A percentile compares a stretch with the other conserved stretches of the same genome.
These are phyloP conservation scores for Solanum microdontum DNA, from an alignment of 257 asterid species.

Conservation along the genomic window DNA sequence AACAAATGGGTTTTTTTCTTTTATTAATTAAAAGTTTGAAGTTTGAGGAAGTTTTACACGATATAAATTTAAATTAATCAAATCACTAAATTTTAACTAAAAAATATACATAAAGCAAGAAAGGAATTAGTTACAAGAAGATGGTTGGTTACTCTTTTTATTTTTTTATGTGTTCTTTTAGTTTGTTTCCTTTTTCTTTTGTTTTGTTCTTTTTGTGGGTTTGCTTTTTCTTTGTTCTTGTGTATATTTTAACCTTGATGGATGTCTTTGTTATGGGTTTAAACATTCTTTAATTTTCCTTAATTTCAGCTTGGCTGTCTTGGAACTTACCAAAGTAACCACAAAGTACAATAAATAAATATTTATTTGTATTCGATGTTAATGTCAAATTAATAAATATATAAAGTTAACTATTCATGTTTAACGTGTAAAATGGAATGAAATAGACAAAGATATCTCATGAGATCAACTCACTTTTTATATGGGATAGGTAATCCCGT, in stretches of 20 bases:
- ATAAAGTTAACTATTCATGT: background rate
- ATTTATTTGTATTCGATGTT: background rate
- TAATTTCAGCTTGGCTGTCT: background rate
- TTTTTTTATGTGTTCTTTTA: too few relatives aligned
- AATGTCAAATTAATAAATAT: background rate
- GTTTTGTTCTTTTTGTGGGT: too few relatives aligned
- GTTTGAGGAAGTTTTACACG: background rate
- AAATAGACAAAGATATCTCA: background rate
- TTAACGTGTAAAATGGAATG: background rate
- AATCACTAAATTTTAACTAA: too few relatives aligned
- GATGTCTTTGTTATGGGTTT: background rate
- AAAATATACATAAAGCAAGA: too few relatives aligned
- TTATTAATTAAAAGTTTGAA: too few relatives aligned
- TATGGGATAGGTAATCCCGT: background rate
- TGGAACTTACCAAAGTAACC: background rate
- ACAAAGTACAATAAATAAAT: background rate
- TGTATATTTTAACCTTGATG: background rate
- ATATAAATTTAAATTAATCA: too few relatives aligned
- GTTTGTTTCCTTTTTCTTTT: too few relatives aligned
- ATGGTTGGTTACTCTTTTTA: too few relatives aligned
- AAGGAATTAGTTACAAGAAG: too few relatives aligned
- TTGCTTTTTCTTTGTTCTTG: too few relatives aligned
- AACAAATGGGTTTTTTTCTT: background rate
- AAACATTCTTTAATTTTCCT: background rate
- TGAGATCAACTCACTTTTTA: background rate